Evolutionary conservation across 2,329 filamentous ascomycete genomes (phyloP).

Genomic region (Ophiostoma novo-ulmi): DNA sequence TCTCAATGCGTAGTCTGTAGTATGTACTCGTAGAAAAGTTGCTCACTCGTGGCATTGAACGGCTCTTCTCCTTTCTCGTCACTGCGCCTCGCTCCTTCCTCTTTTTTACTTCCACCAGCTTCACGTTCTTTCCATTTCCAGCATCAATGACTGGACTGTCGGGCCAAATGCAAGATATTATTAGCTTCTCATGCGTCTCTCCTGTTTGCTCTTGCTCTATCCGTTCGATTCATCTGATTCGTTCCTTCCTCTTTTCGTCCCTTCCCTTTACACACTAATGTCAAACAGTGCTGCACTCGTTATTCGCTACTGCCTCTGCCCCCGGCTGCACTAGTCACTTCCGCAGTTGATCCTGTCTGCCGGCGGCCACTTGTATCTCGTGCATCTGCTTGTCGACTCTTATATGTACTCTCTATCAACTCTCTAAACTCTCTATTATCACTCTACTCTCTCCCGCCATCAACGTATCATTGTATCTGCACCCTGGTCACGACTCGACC

Average conservation of each 20-base stretch:
- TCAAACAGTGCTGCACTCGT: conserved; percentile 7
- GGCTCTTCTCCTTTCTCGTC: neutral
- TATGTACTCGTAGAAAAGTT: neutral
- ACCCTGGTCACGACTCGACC: neutral
- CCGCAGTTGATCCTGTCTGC: conserved; percentile 16
- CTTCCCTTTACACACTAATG: neutral
- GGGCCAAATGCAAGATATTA: neutral
- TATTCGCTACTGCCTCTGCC: neutral
- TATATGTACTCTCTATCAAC: neutral
- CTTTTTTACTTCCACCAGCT: no score
- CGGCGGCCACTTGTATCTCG: conserved; percentile 11
- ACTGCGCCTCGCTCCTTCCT: neutral
- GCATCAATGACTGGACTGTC: neutral
- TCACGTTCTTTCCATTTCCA: neutral
- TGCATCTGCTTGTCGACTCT: neutral
- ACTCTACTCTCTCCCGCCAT: neutral
- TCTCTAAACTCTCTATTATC: neutral
- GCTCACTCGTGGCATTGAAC: neutral
- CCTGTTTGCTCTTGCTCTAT: conserved; percentile 9
- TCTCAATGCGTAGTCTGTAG: neutral
- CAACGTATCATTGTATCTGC: neutral
- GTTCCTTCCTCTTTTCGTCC: neutral
- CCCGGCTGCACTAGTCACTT: conserved; percentile 15
- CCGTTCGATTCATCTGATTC: neutral
- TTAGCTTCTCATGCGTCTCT: neutral